Conservation (phyloP, 1,139 yeast species). For the Suhomyces chickasaworum region DNA sequence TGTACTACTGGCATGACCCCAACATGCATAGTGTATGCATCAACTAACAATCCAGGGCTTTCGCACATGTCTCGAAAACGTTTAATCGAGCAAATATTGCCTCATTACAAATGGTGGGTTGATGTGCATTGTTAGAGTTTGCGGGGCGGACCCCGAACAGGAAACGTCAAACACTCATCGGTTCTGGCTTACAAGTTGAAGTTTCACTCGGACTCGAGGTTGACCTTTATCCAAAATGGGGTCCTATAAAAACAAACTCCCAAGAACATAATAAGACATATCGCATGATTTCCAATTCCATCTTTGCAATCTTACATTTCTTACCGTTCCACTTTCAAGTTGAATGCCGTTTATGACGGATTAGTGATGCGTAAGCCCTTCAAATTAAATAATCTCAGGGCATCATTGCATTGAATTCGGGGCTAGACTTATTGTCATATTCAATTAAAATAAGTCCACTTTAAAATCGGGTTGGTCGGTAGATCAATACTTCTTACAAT, state of each 20-base stretch:
- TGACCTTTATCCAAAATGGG: not conserved
- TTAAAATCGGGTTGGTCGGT: conserved; percentile 6
- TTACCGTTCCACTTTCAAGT: not conserved
- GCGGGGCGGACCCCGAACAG: not conserved
- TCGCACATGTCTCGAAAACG: not conserved
- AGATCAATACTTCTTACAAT: not conserved
- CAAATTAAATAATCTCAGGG: not conserved
- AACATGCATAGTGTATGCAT: not conserved
- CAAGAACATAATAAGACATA: not conserved
- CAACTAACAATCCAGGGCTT: not conserved
- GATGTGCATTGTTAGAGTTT: not conserved
- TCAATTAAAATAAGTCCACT: conserved; percentile 5
- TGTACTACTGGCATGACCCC: conserved; percentile 1
- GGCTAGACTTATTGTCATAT: conserved; percentile 4
- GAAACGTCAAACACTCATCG: not conserved
- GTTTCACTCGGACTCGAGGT: too few relatives aligned
- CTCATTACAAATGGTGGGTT: not conserved
- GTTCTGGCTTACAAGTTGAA: not conserved
- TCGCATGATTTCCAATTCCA: not conserved
- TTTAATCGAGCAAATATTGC: not conserved
- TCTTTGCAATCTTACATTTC: not conserved
- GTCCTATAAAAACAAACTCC: not conserved
- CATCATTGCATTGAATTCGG: conserved; percentile 1
- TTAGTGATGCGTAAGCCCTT: not conserved
- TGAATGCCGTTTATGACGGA: not conserved